Evolutionary conservation across 2,329 filamentous ascomycete species (phyloP).

Genomic region (Cladobotryum mycophilum): DNA sequence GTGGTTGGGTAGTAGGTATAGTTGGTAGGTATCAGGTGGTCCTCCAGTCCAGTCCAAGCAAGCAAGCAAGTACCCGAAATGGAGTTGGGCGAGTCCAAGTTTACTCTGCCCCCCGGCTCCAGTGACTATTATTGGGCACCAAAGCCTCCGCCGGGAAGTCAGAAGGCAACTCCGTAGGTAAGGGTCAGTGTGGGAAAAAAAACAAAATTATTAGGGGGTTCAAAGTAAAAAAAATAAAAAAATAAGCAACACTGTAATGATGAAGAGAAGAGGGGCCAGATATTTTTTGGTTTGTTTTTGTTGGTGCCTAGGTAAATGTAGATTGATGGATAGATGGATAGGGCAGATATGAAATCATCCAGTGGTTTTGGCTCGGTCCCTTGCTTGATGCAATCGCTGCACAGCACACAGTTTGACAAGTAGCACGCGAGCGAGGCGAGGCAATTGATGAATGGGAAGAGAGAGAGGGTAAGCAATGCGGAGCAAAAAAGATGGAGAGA

Average conservation of each 20-base stretch:
- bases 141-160: neutral
- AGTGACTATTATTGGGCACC: neutral
- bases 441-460: neutral
- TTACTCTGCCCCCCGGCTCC: slow-evolving; percentile 1
- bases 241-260: neutral
- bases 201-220: neutral
- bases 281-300: too few relatives aligned
- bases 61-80: neutral
- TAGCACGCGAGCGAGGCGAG: neutral
- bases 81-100: slow-evolving; percentile 6
- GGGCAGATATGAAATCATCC: too few relatives aligned
- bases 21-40: neutral
- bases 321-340: too few relatives aligned
- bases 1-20: too few relatives aligned
- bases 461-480: neutral
- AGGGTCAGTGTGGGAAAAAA: too few relatives aligned
- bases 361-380: too few relatives aligned
- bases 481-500: neutral
- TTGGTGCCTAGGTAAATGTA: too few relatives aligned
- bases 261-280: too few relatives aligned
- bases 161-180: too few relatives aligned
- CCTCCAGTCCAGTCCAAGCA: neutral
- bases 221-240: neutral
- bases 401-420: too few relatives aligned
- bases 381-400: too few relatives aligned